Evolutionary conservation across 257 asterid species (phyloP).

Genomic region (Marsdenia floribunda): DNA sequence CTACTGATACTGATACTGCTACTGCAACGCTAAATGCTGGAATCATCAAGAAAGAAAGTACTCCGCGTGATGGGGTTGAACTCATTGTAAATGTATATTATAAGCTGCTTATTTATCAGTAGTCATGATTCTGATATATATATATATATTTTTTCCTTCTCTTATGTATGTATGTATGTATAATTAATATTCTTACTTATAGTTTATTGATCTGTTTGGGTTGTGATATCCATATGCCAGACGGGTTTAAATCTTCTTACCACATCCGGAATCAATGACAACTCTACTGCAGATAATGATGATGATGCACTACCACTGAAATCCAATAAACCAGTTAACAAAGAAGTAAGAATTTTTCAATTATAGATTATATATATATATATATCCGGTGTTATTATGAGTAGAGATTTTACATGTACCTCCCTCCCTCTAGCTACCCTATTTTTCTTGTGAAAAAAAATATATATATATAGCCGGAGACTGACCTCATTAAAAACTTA

Average conservation of each 20-base stretch:
- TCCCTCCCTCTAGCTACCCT: no score
- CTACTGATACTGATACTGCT: neutral
- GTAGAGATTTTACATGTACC: neutral
- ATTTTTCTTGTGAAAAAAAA: no score
- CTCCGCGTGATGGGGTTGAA: neutral
- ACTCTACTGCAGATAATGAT: constrained; percentile 5
- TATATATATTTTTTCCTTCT: neutral
- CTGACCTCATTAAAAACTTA: neutral
- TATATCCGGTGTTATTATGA: neutral
- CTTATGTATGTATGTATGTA: neutral
- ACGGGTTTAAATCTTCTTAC: constrained; percentile 33
- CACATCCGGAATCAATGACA: constrained; percentile 8
- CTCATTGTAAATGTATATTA: constrained; percentile 16
- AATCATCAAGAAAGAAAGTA: constrained; percentile 12
- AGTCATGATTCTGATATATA: neutral
- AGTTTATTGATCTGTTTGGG: neutral
- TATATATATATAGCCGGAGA: neutral
- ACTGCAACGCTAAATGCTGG: neutral
- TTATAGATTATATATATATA: neutral
- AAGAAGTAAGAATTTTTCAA: constrained; percentile 22
- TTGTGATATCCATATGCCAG: constrained; percentile 1
- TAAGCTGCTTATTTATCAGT: neutral
- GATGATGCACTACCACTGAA: constrained; percentile 2
- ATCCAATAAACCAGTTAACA: constrained; percentile 6
- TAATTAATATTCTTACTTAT: neutral